phyloP scores from a whole-genome alignment of 139 green algal genomes.

The Volvox africanus region DNA sequence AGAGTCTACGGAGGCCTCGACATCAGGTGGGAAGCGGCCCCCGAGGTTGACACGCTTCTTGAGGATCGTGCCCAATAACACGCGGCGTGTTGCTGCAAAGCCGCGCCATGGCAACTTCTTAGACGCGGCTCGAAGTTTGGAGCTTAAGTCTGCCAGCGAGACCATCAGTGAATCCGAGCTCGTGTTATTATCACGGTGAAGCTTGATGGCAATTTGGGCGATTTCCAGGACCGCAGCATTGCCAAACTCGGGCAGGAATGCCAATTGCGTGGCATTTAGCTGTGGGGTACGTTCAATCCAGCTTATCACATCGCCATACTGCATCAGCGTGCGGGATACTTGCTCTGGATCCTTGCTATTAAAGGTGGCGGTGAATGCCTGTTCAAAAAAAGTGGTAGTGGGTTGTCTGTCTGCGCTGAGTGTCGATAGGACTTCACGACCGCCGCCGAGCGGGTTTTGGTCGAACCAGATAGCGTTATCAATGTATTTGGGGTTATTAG shows the following conservation, averaged over 20 bases:
- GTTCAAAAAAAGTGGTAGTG: slow-evolving; percentile 22
- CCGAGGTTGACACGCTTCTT: slow-evolving; percentile 26
- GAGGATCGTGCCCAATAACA: slow-evolving; percentile 29
- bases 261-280: background rate
- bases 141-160: background rate
- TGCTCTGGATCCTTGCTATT: background rate
- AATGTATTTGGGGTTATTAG: background rate
- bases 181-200: background rate
- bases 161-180: background rate
- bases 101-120: slow-evolving; percentile 10
- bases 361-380: slow-evolving; percentile 38
- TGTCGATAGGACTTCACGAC: slow-evolving; percentile 16
- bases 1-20: slow-evolving; percentile 9
- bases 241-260: slow-evolving; percentile 25
- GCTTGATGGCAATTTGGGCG: background rate
- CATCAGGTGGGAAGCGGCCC: background rate
- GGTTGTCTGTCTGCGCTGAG: background rate
- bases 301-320: background rate
- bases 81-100: slow-evolving; percentile 35
- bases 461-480: background rate
- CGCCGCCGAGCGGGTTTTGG: background rate
- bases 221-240: background rate
- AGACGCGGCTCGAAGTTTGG: background rate
- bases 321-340: slow-evolving; percentile 2
- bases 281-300: background rate